Evolutionary conservation across 2,329 filamentous ascomycete genomes (phyloP).

Genomic region (Botrytis aclada): DNA sequence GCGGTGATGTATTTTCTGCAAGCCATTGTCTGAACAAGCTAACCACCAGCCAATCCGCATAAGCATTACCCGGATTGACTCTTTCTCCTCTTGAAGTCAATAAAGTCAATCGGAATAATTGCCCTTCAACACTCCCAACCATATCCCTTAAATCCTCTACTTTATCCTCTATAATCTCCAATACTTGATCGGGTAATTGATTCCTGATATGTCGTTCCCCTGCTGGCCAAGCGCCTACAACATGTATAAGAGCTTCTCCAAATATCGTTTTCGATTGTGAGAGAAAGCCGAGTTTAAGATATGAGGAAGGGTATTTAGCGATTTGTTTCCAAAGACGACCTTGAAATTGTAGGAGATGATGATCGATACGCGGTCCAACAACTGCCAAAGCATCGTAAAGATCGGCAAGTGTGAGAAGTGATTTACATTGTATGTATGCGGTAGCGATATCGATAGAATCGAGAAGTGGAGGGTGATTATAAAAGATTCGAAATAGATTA

Average conservation of each 20-base stretch:
- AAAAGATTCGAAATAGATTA: constrained; percentile 93
- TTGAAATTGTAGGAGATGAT: constrained; percentile 90
- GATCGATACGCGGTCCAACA: constrained; percentile 85
- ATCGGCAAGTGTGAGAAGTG: constrained; percentile 82
- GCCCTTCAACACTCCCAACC: constrained; percentile 74
- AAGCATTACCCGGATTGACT: constrained; percentile 74
- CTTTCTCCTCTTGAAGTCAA: constrained; percentile 74
- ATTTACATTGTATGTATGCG: constrained; percentile 92
- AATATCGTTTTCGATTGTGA: constrained; percentile 81
- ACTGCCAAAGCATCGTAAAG: constrained; percentile 89
- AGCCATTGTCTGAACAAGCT: constrained; percentile 90
- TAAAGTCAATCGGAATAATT: constrained; percentile 76
- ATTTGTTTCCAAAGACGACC: constrained; percentile 92
- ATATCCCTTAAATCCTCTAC: constrained; percentile 86
- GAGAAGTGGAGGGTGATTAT: constrained; percentile 81
- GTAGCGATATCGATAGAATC: constrained; percentile 87
- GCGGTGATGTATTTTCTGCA: constrained; percentile 80
- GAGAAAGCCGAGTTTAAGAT: constrained; percentile 84
- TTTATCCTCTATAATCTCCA: constrained; percentile 93
- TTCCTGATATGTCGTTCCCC: constrained; percentile 72
- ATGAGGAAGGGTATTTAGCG: constrained; percentile 90
- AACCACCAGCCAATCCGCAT: constrained; percentile 86
- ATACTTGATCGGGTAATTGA: constrained; percentile 68
- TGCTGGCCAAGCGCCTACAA: constrained; percentile 89
- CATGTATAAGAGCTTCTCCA: constrained; percentile 84